Percentiles rank a stretch among this genome's conserved stretches.
Conservation (phyloP, 1,284 basidiomycete genomes). For the Austroboletus novae-zelandiae region DNA sequence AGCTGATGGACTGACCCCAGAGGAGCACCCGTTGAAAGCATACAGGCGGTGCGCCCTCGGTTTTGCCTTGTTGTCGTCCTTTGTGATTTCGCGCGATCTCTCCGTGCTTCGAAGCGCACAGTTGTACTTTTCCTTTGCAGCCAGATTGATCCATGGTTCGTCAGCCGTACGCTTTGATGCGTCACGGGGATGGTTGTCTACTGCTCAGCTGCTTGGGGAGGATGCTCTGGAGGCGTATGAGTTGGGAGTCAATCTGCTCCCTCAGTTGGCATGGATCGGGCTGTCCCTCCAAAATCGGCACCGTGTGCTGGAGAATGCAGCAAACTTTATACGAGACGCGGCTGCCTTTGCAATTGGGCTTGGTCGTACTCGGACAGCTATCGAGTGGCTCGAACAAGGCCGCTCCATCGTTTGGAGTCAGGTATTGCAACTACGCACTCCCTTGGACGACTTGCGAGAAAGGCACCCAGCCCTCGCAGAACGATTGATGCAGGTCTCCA, state of each 20-base stretch:
- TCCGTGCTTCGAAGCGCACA: background rate
- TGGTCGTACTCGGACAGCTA: background rate
- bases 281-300: conserved; percentile 1
- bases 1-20: background rate
- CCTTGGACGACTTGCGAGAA: background rate
- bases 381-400: conserved; percentile 4
- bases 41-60: background rate
- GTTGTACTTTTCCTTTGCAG: background rate
- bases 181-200: background rate
- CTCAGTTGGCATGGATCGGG: conserved; percentile 1
- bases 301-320: background rate
- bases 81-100: background rate
- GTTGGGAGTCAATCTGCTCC: background rate
- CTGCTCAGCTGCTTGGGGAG: background rate
- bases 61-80: background rate
- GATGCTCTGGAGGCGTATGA: background rate
- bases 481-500: background rate
- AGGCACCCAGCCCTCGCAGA: background rate
- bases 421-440: background rate
- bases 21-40: background rate
- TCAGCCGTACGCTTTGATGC: background rate
- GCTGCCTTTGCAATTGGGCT: background rate
- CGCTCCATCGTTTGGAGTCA: background rate
- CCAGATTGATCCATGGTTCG: background rate
- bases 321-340: background rate